Base-by-base conservation (phyloP, 768 basidiomycete genomes). In the Pisolithus orientalis region DNA sequence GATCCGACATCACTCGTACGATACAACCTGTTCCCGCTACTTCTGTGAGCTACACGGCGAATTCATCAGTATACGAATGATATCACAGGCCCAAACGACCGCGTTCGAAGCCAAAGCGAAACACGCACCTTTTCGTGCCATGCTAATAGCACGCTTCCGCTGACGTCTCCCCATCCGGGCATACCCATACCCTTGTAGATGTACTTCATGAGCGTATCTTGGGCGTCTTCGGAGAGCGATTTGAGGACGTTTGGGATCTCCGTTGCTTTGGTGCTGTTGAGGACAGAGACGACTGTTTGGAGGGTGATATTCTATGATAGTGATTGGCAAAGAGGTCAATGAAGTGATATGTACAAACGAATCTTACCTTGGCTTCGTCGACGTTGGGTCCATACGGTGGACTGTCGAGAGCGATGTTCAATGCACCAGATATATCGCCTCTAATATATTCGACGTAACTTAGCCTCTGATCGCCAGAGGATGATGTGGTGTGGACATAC, bases 161-260 rank as follows among this genome's bases (percentile, higher is more conserved):
- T 80, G 52, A 83, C 74, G 56, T 85, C 84, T 29, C 80, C 77
- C 66, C 79, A 75, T 14, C 76, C 83, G 2, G 76, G 73, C 61
- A 77, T 68, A 16, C 75, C 80, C 94, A 96, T 97, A 14, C 91
- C 94, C 73, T 98, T 98, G 80, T 97, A 98, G 14, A 98, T 74
- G 64, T 95, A 98, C 66, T 94, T 95, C 95, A 96, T 98, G 50
- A 97, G 77, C 31, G 85, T 89, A 63, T 96, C 95, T 62, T 94
- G 90, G 42, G 79, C 72, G 47, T 90, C 86, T 59, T 78, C 78
- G 3, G 84, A 78, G 29, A 97, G 77, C 0, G 76, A 67, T 62
- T 84, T 87, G 66, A 96, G 77, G 47, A 88, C 82, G 25, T 72
- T 71, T 3, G 86, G 76, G 56, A 97, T 91, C 56, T 97, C 94